phyloP scores from a whole-genome alignment of 1,139 yeast genomes.

The Saccharomyces hybrid region DNA sequence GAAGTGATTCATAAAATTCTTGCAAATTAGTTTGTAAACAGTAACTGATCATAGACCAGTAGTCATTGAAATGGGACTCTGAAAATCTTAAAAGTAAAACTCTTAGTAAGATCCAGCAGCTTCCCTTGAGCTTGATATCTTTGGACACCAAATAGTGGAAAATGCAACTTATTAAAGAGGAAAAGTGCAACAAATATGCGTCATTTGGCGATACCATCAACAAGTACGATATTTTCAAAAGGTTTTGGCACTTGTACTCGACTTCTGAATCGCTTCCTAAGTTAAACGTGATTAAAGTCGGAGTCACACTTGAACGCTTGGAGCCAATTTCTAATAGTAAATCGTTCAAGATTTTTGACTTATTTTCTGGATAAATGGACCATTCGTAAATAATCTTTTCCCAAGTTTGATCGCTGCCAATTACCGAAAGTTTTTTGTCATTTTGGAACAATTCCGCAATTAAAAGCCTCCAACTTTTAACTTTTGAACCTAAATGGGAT shows the following conservation, averaged over 20 bases:
- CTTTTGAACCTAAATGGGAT: conserved; percentile 33
- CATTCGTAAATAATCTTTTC: conserved; percentile 22
- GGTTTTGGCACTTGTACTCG: conserved; percentile 21
- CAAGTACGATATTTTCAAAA: conserved; percentile 46
- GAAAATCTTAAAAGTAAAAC: conserved; percentile 56
- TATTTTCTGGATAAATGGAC: conserved; percentile 31
- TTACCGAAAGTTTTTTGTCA: conserved; percentile 21
- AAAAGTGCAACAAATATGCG: conserved; percentile 38
- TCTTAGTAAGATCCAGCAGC: conserved; percentile 47
- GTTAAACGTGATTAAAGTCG: conserved; percentile 26
- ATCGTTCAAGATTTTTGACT: conserved; percentile 39
- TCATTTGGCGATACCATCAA: conserved; percentile 55
- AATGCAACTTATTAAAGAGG: conserved; percentile 20
- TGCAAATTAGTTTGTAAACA: conserved; percentile 50
- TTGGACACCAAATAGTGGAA: conserved; percentile 24
- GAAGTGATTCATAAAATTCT: conserved; percentile 34
- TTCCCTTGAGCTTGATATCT: conserved; percentile 18
- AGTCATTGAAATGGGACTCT: conserved; percentile 54
- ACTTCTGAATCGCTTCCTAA: conserved; percentile 29
- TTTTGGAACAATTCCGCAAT: conserved; percentile 50
- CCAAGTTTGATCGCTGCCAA: conserved; percentile 19
- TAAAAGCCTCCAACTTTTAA: conserved; percentile 46
- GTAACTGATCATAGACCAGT: conserved; percentile 65
- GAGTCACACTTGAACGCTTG: conserved; percentile 24
- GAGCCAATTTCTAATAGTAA: conserved; percentile 21